Conservation (phyloP, 2,329 filamentous ascomycete species). For the Cladophialophora exuberans region DNA sequence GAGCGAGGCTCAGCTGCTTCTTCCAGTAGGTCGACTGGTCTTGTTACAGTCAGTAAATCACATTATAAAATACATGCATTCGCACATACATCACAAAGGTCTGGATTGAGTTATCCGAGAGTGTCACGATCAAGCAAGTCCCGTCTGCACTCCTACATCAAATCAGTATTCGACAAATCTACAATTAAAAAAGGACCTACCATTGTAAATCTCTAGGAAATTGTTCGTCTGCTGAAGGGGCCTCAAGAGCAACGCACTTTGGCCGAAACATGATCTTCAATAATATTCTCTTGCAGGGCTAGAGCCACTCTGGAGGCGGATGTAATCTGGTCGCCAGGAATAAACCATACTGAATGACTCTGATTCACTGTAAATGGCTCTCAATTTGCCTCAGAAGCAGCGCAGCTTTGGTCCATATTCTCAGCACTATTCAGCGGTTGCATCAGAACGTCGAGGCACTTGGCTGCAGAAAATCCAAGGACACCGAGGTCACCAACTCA, state of each 20-base stretch:
- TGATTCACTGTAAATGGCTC: background rate
- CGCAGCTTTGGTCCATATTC: background rate
- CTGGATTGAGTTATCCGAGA: conserved; percentile 54
- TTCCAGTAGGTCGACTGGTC: conserved; percentile 54
- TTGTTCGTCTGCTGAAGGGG: background rate
- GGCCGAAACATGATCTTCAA: conserved; percentile 10
- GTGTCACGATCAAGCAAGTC: conserved; percentile 59
- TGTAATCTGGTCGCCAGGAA: background rate
- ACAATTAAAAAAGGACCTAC: conserved; percentile 33
- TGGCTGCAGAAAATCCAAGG: background rate
- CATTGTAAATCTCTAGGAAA: conserved; percentile 53
- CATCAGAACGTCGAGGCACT: too few relatives aligned
- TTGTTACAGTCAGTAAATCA: too few relatives aligned
- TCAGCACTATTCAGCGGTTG: too few relatives aligned
- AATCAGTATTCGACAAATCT: background rate
- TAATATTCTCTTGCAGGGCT: background rate
- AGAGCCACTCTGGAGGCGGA: background rate
- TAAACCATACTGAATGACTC: background rate
- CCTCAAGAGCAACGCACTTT: conserved; percentile 19
- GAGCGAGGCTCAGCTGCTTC: conserved; percentile 38
- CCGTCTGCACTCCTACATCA: conserved; percentile 57
- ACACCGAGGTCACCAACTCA: too few relatives aligned
- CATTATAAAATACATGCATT: background rate
- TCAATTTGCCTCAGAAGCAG: background rate
- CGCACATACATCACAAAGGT: conserved; percentile 56